These are phyloP conservation scores for Geranium incanum DNA, from an alignment of 441 rosid genomes.

Conservation along the genomic window DNA sequence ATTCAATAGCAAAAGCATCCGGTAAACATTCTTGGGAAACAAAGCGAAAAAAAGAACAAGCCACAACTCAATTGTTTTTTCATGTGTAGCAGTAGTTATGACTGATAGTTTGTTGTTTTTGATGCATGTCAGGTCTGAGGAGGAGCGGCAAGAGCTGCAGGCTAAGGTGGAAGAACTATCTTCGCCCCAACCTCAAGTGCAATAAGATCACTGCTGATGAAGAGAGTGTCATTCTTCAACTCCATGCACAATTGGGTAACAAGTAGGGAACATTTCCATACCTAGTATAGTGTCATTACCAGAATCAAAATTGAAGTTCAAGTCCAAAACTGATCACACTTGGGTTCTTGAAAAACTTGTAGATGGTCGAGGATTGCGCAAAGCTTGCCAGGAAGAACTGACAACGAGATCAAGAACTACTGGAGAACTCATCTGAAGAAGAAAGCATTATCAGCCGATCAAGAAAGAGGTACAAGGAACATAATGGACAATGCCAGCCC, in stretches of 20 bases:
- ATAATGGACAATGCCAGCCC: slow-evolving; percentile 17
- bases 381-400: slow-evolving; percentile 71
- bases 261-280: slow-evolving; percentile 31
- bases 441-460: slow-evolving; percentile 30
- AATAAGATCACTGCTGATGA: slow-evolving; percentile 51
- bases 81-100: not conserved
- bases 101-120: not conserved
- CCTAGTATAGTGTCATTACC: not conserved
- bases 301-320: not conserved
- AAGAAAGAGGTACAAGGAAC: slow-evolving; percentile 36
- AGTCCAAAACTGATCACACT: not conserved
- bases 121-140: slow-evolving; percentile 37
- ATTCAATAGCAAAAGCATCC: slow-evolving; percentile 48
- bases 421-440: slow-evolving; percentile 61
- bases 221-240: slow-evolving; percentile 42
- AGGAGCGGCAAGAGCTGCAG: slow-evolving; percentile 79
- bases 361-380: slow-evolving; percentile 73
- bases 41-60: not conserved
- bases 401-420: slow-evolving; percentile 71
- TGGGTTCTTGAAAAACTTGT: not conserved
- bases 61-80: not conserved
- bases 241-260: slow-evolving; percentile 65
- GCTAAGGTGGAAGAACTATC: slow-evolving; percentile 66
- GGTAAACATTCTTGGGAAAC: slow-evolving; percentile 24
- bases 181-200: slow-evolving; percentile 51